Evolutionary conservation across 2,329 filamentous ascomycete species (phyloP).

Genomic region (Mollisia scopiformis): DNA sequence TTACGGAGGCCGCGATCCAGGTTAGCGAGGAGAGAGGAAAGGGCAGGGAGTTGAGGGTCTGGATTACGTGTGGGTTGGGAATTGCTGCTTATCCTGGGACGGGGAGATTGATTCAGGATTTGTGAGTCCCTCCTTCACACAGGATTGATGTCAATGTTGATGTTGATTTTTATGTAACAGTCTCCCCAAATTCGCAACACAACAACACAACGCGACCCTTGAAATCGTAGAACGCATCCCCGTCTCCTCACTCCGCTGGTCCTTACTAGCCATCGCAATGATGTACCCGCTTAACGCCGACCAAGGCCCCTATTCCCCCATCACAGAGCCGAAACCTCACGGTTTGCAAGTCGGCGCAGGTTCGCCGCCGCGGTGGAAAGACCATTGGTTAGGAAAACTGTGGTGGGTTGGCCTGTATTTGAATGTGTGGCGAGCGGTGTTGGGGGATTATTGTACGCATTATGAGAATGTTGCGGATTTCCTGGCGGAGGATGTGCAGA

Average conservation of each 20-base stretch:
- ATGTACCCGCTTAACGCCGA: slow-evolving; percentile 42
- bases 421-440: slow-evolving; percentile 32
- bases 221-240: slow-evolving; percentile 20
- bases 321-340: slow-evolving; percentile 33
- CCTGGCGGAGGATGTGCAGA: slow-evolving; percentile 43
- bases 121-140: slow-evolving; percentile 28
- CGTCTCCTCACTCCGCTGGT: slow-evolving; percentile 38
- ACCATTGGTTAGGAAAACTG: slow-evolving; percentile 17
- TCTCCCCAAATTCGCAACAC: slow-evolving; percentile 2
- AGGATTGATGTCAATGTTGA: background rate
- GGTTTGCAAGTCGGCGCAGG: slow-evolving; percentile 18
- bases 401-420: slow-evolving; percentile 35
- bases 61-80: slow-evolving; percentile 42
- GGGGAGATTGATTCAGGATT: slow-evolving; percentile 37
- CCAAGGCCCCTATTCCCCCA: slow-evolving; percentile 37
- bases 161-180: slow-evolving; percentile 8
- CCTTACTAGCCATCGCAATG: slow-evolving; percentile 40
- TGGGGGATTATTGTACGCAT: slow-evolving; percentile 39
- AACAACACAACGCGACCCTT: slow-evolving; percentile 20
- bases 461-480: slow-evolving; percentile 47
- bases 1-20: slow-evolving; percentile 37
- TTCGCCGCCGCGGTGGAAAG: slow-evolving; percentile 13
- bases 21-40: slow-evolving; percentile 38
- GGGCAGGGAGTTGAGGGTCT: slow-evolving; percentile 38
- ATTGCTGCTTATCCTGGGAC: slow-evolving; percentile 42